Conservation (phyloP, 495 filamentous ascomycete species). For the Xylaria castorea region DNA sequence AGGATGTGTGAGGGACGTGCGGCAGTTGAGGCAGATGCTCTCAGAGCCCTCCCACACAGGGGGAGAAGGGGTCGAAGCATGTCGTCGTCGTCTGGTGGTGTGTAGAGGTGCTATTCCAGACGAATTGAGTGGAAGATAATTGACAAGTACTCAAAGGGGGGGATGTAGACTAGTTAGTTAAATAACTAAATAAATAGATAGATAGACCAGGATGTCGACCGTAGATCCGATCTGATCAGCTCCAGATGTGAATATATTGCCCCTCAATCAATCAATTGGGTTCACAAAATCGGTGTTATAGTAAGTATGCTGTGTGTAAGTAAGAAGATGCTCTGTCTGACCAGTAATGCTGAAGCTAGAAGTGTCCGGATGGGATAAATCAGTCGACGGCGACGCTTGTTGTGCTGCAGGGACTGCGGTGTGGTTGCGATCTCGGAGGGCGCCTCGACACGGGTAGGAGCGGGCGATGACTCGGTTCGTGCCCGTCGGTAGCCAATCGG, state of each 20-base stretch:
- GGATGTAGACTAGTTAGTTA: neutral
- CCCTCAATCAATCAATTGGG: neutral
- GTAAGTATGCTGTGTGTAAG: neutral
- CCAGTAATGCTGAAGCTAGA: neutral
- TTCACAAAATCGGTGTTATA: neutral
- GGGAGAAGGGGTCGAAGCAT: conserved; percentile 42
- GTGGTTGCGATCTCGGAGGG: conserved; percentile 24
- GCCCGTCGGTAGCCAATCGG: conserved; percentile 1
- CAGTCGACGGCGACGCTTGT: neutral
- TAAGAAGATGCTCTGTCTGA: too few species aligned
- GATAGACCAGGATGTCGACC: neutral
- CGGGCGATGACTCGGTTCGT: neutral
- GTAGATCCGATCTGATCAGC: neutral
- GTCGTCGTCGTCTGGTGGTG: neutral
- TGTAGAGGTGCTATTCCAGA: neutral
- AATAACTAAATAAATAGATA: neutral
- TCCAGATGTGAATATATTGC: neutral
- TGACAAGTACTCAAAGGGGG: neutral
- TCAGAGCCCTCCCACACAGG: conserved; percentile 35
- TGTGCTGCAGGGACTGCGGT: neutral
- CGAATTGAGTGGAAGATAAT: conserved; percentile 1
- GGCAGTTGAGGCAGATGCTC: conserved; percentile 25
- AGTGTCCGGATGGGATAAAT: neutral
- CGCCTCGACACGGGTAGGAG: conserved; percentile 12
- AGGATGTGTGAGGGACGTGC: conserved; percentile 24